Evolutionary conservation across 768 basidiomycete genomes (phyloP).

Genomic region (Coprinopsis marcescibilis): DNA sequence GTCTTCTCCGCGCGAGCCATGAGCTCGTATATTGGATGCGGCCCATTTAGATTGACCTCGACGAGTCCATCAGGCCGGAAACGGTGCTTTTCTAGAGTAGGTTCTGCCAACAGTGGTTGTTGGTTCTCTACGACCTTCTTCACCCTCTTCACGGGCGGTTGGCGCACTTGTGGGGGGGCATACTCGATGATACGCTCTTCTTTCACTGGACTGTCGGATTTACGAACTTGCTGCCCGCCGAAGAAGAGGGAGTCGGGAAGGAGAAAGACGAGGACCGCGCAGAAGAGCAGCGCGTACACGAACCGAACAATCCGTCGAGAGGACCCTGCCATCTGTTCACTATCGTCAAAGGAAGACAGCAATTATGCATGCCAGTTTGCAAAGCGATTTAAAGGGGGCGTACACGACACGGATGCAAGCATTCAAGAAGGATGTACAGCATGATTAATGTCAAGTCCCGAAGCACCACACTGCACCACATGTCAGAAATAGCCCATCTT

Average conservation of each 20-base stretch:
- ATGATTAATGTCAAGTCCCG: too few relatives aligned
- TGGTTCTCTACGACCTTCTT: background rate
- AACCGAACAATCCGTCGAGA: background rate
- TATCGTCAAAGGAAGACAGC: background rate
- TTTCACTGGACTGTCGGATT: too few relatives aligned
- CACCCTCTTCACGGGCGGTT: background rate
- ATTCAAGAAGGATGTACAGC: too few relatives aligned
- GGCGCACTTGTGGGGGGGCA: too few relatives aligned
- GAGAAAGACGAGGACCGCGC: background rate
- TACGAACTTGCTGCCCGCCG: background rate
- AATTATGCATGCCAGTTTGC: background rate
- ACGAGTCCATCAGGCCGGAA: slow-evolving; percentile 35
- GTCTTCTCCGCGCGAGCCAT: slow-evolving; percentile 64
- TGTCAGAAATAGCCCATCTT: too few relatives aligned
- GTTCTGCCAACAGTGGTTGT: background rate
- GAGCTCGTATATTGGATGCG: slow-evolving; percentile 75
- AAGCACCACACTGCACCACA: too few relatives aligned
- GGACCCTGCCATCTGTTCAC: background rate
- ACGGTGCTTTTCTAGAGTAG: slow-evolving; percentile 23
- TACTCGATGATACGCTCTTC: too few relatives aligned
- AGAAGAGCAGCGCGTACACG: background rate
- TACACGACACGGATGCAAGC: too few relatives aligned
- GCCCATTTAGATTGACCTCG: slow-evolving; percentile 33
- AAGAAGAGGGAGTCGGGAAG: slow-evolving; percentile 1
- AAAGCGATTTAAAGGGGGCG: background rate